phyloP scores from a whole-genome alignment of 106 monocot species.

The Alisma plantagoaquatica region DNA sequence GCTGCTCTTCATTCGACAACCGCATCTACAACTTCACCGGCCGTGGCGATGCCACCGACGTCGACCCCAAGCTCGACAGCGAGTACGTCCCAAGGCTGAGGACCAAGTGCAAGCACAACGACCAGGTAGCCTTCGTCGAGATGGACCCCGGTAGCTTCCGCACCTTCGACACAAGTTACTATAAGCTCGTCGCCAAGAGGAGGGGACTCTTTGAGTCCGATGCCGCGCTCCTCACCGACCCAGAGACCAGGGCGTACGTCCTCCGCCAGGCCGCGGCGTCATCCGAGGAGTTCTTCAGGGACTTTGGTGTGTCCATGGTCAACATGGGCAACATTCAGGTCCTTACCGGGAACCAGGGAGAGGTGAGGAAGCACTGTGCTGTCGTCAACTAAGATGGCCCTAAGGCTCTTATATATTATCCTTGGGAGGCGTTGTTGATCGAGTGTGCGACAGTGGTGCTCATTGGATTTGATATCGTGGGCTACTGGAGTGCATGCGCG shows the following conservation, averaged over 20 bases:
- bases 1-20: not conserved
- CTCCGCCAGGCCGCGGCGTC: slow-evolving; percentile 10
- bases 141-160: slow-evolving; percentile 58
- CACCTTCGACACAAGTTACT: slow-evolving; percentile 52
- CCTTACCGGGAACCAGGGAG: slow-evolving; percentile 41
- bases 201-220: slow-evolving; percentile 41
- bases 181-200: slow-evolving; percentile 29
- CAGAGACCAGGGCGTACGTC: slow-evolving; percentile 13
- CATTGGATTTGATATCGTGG: too few species aligned
- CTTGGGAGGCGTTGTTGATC: too few species aligned
- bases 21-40: slow-evolving; percentile 15
- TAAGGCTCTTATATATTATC: too few species aligned
- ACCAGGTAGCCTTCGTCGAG: slow-evolving; percentile 22
- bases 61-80: slow-evolving; percentile 33
- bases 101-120: slow-evolving; percentile 21
- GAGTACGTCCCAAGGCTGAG: slow-evolving; percentile 28
- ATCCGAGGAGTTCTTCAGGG: slow-evolving; percentile 28
- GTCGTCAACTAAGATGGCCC: slow-evolving; percentile 50
- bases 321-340: slow-evolving; percentile 49
- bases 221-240: slow-evolving; percentile 19
- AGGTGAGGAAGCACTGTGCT: slow-evolving; percentile 49
- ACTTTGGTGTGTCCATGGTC: slow-evolving; percentile 52
- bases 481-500: too few species aligned
- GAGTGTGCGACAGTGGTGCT: too few species aligned
- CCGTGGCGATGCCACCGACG: not conserved